These are phyloP conservation scores for Ramalina intermedia DNA, from an alignment of 495 filamentous ascomycete genomes.

Conservation along the genomic window DNA sequence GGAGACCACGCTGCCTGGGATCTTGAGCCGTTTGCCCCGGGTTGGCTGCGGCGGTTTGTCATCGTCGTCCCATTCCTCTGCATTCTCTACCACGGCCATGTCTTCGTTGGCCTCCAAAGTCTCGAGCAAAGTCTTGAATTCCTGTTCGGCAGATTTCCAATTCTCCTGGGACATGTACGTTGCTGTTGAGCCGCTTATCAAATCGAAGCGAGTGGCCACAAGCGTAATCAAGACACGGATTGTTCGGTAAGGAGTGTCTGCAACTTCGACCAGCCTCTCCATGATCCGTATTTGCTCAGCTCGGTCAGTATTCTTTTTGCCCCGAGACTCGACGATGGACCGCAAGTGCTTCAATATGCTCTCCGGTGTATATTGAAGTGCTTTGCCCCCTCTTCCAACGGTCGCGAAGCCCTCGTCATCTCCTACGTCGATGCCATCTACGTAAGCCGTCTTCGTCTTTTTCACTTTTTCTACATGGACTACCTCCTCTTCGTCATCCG, in stretches of 20 bases:
- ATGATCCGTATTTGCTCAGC: slow-evolving; percentile 88
- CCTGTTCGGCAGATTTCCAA: slow-evolving; percentile 87
- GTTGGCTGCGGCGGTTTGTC: slow-evolving; percentile 70
- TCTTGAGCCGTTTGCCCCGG: slow-evolving; percentile 60
- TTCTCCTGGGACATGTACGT: slow-evolving; percentile 89
- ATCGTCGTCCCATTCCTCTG: slow-evolving; percentile 98
- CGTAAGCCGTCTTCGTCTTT: slow-evolving; percentile 39
- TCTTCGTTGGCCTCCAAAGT: slow-evolving; percentile 65
- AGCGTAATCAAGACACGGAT: slow-evolving; percentile 86
- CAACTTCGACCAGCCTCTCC: slow-evolving; percentile 87
- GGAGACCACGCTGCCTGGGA: slow-evolving; percentile 87
- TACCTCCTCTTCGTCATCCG: slow-evolving; percentile 59
- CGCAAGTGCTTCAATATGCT: slow-evolving; percentile 95
- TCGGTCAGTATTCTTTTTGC: slow-evolving; percentile 97
- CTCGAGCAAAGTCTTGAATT: slow-evolving; percentile 60
- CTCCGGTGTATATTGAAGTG: slow-evolving; percentile 82
- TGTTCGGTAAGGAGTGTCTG: slow-evolving; percentile 79
- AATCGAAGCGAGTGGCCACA: slow-evolving; percentile 87
- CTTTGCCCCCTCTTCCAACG: slow-evolving; percentile 75
- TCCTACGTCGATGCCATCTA: slow-evolving; percentile 15
- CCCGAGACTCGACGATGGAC: slow-evolving; percentile 83
- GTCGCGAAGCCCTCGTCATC: slow-evolving; percentile 78
- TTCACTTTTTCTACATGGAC: slow-evolving; percentile 26
- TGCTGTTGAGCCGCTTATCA: slow-evolving; percentile 61
- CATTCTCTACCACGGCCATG: slow-evolving; percentile 73